Base-by-base conservation (phyloP, 2,329 filamentous ascomycete genomes). In the Emmonsia crescens region DNA sequence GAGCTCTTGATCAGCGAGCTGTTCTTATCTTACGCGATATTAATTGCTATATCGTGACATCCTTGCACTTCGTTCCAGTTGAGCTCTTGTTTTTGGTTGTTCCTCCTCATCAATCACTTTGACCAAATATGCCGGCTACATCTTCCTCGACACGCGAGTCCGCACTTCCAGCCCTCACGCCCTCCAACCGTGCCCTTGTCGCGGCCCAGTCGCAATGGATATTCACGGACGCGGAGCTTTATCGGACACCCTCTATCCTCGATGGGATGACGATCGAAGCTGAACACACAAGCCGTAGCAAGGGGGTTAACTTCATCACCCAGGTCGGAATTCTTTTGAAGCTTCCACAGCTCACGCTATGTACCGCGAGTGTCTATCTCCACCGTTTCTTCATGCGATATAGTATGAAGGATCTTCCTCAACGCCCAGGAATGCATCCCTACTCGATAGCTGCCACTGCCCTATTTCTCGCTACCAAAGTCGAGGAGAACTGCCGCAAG, bases 221-320 rank as follows among this genome's bases (percentile, higher is more conserved):
- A 61, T 97, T 96, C 73, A 89, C 87, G 16, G 82, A 89, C 54
- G 86, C 90, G 56, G 94, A 99, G 76, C 82, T 96, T 31, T 78
- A 84, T 60, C 89, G 88, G 71, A 89, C 91, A 6, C 94, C 94
- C 0, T 94, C 90, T 59, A 86, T 95, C 63, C 76, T 91, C 16
- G 89, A 96, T 67, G 93, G 93, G 27, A 84, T 97, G 72, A 74
- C 85, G 9, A 81, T 86, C 3, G 83, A 86, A 36, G 87, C 94
- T 71, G 94, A 97, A 77, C 83, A 90, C 64, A 82, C 88, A 66
- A 82, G 89, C 62, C 85, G 94, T 61, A 88, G 89, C 64, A 97
- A 97, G 74, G 93, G 94, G 55, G 88, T 96, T 71, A 96, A 96
- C 74, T 99, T 99, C 76, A 96, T 99, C 69, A 87, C 91, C 65